Evolutionary conservation across 352 stramenopile genomes (phyloP).

Genomic region (Phytopythium sindhum): DNA sequence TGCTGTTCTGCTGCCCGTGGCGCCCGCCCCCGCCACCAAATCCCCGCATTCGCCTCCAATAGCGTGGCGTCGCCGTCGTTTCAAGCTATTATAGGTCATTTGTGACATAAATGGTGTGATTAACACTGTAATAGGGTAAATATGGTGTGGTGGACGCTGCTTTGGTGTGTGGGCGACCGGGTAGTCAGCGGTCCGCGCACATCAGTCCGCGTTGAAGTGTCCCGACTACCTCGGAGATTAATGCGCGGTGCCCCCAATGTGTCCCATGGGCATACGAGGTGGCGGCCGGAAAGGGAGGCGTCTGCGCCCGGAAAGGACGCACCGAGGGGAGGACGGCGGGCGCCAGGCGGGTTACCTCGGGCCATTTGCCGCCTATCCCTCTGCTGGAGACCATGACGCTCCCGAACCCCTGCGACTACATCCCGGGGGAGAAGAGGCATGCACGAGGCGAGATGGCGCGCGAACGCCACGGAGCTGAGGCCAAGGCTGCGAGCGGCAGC

Average conservation of each 20-base stretch:
- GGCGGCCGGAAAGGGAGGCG: background rate
- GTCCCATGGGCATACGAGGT: too few species aligned
- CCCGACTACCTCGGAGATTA: too few species aligned
- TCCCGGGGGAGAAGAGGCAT: constrained; percentile 35
- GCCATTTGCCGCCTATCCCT: constrained; percentile 13
- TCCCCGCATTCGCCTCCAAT: background rate
- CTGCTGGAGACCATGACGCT: constrained; percentile 41
- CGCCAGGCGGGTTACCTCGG: background rate
- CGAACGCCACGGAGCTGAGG: background rate
- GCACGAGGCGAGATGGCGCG: constrained; percentile 6
- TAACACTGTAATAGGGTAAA: too few species aligned
- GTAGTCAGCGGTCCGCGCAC: background rate
- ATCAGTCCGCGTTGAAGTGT: background rate
- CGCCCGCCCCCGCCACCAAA: background rate
- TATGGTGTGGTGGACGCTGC: background rate
- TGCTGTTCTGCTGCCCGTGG: background rate
- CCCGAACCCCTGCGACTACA: constrained; percentile 54
- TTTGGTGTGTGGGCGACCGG: background rate
- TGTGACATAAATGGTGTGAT: background rate
- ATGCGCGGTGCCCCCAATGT: too few species aligned
- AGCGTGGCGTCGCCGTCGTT: background rate
- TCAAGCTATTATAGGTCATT: background rate
- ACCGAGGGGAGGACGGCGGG: too few species aligned
- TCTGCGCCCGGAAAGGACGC: background rate
- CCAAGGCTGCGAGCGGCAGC: background rate